Evolutionary conservation across 306 rosid species (phyloP), one percentile per base, ranked within the genome.

Genomic region (Quercus berberidifolia): DNA sequence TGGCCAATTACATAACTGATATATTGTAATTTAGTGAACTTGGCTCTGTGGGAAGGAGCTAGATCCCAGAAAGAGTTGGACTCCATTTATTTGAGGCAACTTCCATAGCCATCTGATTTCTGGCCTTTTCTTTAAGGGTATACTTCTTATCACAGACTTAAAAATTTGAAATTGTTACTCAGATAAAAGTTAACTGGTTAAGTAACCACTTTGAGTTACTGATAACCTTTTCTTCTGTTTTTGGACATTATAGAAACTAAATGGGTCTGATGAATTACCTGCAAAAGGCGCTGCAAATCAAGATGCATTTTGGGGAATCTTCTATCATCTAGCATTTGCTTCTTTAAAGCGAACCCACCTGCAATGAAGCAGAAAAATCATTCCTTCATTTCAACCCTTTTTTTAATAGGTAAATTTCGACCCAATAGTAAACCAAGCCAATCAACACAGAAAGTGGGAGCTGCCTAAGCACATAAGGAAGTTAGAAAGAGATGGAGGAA

Each of bases 281-380:
- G 99, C 77, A 95, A 83, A 73, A 95, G 96, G 43, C 99, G 94
- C 92, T 93, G 98, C 88, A 95, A 86, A 80, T 95, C 81, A 81
- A 93, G 89, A 87, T 95, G 95, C 86, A 95, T 87, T 81, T 95
- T 95, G 64, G 99, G 97, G 80, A 95, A 95, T 93, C 94, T 89
- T 89, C 99, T 88, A 60, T 95, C 99, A 84, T 95, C 99, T 51
- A 95, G 87, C 99, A 95, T 93, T 90, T 93, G 92, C 84, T 95
- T 95, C 90, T 93, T 93, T 87, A 91, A 83, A 74, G 88, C 87
- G 83, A 88, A 87, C 78, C 97, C 97, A 80, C 98, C 98, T 93
- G 79, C 73, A 83, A 79, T 54, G 20, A 68, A 67, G 55, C 74
- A 79, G 67, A 86, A 80, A 58, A 72, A 11, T 63, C 54, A 35